These are phyloP conservation scores for Colletotrichum caudatum DNA, from an alignment of 2,329 filamentous ascomycete species.

Conservation along the genomic window DNA sequence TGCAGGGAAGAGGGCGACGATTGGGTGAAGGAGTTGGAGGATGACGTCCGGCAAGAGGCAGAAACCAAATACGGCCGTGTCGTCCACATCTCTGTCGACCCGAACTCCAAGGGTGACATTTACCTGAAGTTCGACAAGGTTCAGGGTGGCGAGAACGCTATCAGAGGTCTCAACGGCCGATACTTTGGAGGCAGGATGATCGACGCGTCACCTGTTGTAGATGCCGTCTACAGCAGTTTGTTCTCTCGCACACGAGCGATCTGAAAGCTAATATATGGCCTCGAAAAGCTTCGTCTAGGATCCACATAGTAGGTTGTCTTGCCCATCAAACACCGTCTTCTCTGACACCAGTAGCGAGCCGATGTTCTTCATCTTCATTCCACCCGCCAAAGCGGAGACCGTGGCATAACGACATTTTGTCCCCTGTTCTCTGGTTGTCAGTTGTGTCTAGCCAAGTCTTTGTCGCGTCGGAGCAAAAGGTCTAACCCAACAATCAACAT, in stretches of 20 bases:
- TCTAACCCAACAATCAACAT: constrained; percentile 35
- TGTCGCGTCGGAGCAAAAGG: constrained; percentile 19
- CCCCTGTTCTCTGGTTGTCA: neutral
- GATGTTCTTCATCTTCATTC: neutral
- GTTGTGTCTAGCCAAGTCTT: constrained; percentile 18
- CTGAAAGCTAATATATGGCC: constrained; percentile 70
- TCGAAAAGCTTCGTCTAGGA: constrained; percentile 62
- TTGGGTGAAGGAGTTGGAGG: constrained; percentile 95
- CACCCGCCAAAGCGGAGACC: neutral
- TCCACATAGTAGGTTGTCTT: constrained; percentile 39
- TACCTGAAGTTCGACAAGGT: constrained; percentile 99
- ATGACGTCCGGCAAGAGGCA: constrained; percentile 92
- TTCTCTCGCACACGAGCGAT: constrained; percentile 89
- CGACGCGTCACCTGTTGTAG: constrained; percentile 94
- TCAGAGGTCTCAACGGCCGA: constrained; percentile 96
- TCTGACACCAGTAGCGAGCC: constrained; percentile 19
- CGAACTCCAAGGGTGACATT: constrained; percentile 94
- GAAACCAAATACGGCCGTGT: constrained; percentile 96
- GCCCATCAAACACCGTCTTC: neutral
- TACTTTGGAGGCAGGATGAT: constrained; percentile 95
- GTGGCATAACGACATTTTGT: neutral
- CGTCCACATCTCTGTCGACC: constrained; percentile 95
- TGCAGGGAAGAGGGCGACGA: constrained; percentile 83
- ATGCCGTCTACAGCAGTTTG: constrained; percentile 98
- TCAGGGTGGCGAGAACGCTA: constrained; percentile 94